These are phyloP conservation scores for Petunia secreta DNA, from an alignment of 257 asterid species.

Conservation along the genomic window DNA sequence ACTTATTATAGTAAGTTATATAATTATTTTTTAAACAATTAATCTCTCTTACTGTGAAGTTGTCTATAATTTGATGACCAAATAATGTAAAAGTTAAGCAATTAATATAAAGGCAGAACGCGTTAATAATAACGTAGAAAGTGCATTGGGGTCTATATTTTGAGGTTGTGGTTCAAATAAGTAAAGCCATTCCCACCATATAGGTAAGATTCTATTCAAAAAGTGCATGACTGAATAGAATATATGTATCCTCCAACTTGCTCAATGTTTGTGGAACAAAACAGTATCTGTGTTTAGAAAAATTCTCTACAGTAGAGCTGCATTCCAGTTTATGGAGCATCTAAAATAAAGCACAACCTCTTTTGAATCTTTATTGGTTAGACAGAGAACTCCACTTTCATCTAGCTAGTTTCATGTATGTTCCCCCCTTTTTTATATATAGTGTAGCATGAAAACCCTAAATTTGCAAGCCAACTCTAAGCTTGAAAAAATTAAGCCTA, in stretches of 20 bases:
- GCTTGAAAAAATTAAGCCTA: neutral
- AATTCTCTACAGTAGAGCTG: constrained; percentile 13
- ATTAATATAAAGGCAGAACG: too few species aligned
- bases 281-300: neutral
- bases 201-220: neutral
- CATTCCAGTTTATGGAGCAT: constrained; percentile 24
- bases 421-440: constrained; percentile 6
- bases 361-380: constrained; percentile 25
- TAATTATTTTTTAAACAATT: too few species aligned
- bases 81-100: too few species aligned
- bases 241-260: constrained; percentile 24
- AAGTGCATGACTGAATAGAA: neutral
- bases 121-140: neutral
- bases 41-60: too few species aligned
- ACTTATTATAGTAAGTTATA: too few species aligned
- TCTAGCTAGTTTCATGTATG: neutral
- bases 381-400: constrained; percentile 18
- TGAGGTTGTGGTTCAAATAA: neutral
- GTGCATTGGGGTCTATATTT: neutral
- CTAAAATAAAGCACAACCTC: constrained; percentile 24
- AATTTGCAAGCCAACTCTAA: constrained; percentile 13
- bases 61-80: too few species aligned
- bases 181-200: neutral
- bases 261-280: constrained; percentile 18
- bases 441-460: constrained; percentile 21